Evolutionary conservation across 768 basidiomycete genomes (phyloP), one percentile per base, ranked within the genome.

Genomic region (Russula sp.): DNA sequence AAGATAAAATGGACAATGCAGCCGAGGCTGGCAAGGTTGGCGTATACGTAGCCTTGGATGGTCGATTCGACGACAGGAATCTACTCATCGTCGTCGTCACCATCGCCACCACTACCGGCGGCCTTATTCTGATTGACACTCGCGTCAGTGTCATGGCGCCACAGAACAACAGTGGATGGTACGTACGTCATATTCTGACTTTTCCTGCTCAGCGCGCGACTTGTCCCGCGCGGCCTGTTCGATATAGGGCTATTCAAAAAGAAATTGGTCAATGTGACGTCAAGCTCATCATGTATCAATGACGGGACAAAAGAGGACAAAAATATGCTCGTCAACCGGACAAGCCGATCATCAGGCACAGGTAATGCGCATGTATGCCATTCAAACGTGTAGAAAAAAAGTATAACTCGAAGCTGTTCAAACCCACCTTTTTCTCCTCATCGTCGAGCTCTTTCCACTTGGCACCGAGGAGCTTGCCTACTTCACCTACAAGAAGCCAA

Each of bases 401-500:
- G 18, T 28, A 22, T 34, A 6, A 24, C 60, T 18, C 18, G 11
- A 44, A 38, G 34, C 48, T 28, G 18, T 59, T 22, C 48, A 46
- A 54, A 55, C 77, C 51, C 57, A 91, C 93, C 84, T 91, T 92
- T 82, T 94, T 96, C 80, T 97, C 94, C 40, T 84, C 83, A 6
- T 94, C 92, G 59, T 85, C 85, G 71, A 97, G 83, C 75, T 93
- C 92, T 82, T 97, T 98, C 96, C 96, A 98, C 78, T 94, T 94
- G 57, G 89, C 88, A 48, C 96, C 96, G 64, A 98, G 86, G 52
- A 97, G 82, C 78, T 94, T 97, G 71, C 95, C 96, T 64, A 97
- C 84, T 75, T 96, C 93, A 68, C 92, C 92, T 92, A 73, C 34
- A 62, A 57, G 54, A 42, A 54, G 28, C 65, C 46, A 24, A 13